Evolutionary conservation across 129 eudicot species (phyloP), one percentile per base, ranked within the genome.

Genomic region (Pulicaria dysenterica): DNA sequence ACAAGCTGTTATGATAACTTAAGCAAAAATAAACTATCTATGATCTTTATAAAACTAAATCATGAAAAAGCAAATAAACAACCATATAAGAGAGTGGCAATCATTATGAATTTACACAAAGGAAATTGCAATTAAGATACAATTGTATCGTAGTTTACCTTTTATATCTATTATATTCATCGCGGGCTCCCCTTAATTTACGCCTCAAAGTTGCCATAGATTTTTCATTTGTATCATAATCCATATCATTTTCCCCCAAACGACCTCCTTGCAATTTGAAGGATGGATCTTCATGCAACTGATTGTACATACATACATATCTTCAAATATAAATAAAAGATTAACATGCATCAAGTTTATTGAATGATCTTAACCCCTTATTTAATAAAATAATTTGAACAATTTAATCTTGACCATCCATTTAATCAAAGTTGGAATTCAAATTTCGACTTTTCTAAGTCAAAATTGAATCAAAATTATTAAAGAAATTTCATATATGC

Each of bases 141-240:
- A 40, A 45, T 9, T 59, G 36, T 46, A 9, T 3, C 0, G 46
- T 39, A 8, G 67, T 15, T 4, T 75, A 90, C 99, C 99, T 94
- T 87, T 84, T 94, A 83, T 72, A 90, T 45, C 97, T 89, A 44
- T 84, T 88, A 59, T 94, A 94, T 69, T 94, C 91, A 73, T 90
- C 99, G 7, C 92, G 87, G 14, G 96, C 97, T 77, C 77, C 83
- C 75, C 95, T 86, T 72, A 94, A 81, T 58, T 87, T 87, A 51
- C 99, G 93, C 77, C 99, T 90, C 45, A 94, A 88, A 49, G 89
- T 81, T 83, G 99, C 99, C 99, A 94, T 90, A 42, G 99, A 85
- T 76, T 94, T 90, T 77, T 94, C 99, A 86, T 90, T 94, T 61
- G 93, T 79, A 83, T 90, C 99, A 75, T 94, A 90, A 50, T 86